These are phyloP conservation scores for Lipomyces kockii DNA, from an alignment of 805 yeast genomes.

Conservation along the genomic window DNA sequence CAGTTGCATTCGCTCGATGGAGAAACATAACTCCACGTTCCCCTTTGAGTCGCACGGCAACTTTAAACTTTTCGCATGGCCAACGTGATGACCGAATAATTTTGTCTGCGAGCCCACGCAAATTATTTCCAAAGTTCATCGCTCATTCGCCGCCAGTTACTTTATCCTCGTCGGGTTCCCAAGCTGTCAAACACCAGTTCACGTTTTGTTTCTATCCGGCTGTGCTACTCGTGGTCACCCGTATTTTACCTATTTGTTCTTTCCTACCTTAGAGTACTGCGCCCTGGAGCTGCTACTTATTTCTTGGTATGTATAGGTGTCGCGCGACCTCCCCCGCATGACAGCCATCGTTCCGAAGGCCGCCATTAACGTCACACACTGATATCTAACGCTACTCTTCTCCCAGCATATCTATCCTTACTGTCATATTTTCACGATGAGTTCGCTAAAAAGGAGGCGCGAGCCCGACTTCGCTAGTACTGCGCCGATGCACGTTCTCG, in stretches of 20 bases:
- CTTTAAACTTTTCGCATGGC: conserved; percentile 4
- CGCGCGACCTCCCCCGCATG: not conserved
- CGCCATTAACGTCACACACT: not conserved
- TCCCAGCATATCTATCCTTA: not conserved
- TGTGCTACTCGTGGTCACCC: no score
- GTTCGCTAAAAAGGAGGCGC: not conserved
- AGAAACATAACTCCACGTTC: no score
- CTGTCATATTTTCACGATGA: not conserved
- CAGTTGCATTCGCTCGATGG: no score
- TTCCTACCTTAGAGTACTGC: not conserved
- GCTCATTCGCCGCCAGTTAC: conserved; percentile 2
- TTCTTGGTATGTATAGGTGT: not conserved
- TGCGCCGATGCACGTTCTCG: not conserved
- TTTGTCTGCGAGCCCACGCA: conserved; percentile 3
- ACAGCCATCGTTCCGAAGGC: not conserved
- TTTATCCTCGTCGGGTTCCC: not conserved
- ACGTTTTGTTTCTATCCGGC: no score
- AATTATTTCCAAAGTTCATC: conserved; percentile 9
- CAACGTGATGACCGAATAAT: conserved; percentile 27
- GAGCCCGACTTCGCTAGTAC: not conserved
- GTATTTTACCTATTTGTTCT: not conserved
- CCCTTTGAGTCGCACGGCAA: not conserved
- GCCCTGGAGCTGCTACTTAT: not conserved
- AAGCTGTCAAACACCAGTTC: no score
- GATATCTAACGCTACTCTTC: not conserved